Evolutionary conservation across 1,284 basidiomycete species (phyloP).

Genomic region (Ceratobasidium sp.): DNA sequence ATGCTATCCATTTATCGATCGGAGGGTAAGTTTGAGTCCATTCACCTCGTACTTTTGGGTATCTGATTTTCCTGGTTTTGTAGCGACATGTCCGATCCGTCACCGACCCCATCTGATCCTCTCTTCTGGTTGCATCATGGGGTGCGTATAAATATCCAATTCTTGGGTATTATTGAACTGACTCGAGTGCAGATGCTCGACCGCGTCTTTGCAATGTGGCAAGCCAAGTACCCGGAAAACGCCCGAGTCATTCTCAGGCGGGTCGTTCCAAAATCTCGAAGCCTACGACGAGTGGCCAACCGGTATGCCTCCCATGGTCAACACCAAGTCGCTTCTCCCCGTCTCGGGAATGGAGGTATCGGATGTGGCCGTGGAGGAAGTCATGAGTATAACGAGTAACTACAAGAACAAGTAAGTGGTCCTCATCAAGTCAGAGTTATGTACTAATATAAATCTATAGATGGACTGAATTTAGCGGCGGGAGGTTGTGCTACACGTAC

Average conservation of each 20-base stretch:
- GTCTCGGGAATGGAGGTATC: constrained; percentile 21
- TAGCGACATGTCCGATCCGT: constrained; percentile 35
- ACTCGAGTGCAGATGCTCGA: constrained; percentile 10
- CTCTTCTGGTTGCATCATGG: constrained; percentile 34
- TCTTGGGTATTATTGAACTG: not conserved
- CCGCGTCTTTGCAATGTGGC: constrained; percentile 29
- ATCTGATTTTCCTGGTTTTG: not conserved
- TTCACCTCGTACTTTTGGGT: not conserved
- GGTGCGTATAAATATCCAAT: not conserved
- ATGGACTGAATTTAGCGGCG: constrained; percentile 20
- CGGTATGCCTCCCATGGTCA: constrained; percentile 16
- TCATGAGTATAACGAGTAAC: constrained; percentile 29
- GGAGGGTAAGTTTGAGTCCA: not conserved
- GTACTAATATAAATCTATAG: not conserved
- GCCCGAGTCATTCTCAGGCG: constrained; percentile 22
- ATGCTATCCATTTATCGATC: constrained; percentile 31
- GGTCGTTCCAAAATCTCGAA: constrained; percentile 12
- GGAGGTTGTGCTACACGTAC: constrained; percentile 26
- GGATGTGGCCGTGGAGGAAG: constrained; percentile 27
- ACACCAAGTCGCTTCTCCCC: constrained; percentile 26
- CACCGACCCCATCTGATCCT: constrained; percentile 37
- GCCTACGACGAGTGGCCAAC: constrained; percentile 21
- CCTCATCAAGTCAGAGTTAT: not conserved
- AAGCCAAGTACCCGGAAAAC: constrained; percentile 29
- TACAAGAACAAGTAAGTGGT: constrained; percentile 16